These are phyloP conservation scores for Aspergillus sp. DNA, from an alignment of 2,329 filamentous ascomycete genomes.

Conservation along the genomic window DNA sequence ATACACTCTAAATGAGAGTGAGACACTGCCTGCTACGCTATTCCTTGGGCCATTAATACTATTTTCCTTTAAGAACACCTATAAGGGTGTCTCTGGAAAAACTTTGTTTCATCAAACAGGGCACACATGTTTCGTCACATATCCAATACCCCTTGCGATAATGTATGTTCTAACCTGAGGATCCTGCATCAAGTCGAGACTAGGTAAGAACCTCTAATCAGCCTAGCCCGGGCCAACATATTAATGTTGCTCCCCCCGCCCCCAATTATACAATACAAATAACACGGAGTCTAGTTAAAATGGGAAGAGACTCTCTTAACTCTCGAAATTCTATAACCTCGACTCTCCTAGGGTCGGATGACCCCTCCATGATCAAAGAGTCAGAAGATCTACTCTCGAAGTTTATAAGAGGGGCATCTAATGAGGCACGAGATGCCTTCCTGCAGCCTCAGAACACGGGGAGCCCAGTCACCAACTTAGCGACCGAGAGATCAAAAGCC, in stretches of 20 bases:
- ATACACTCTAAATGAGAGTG: neutral
- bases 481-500: neutral
- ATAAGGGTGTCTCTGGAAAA: neutral
- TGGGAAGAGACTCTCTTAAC: neutral
- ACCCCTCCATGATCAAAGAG: slow-evolving; percentile 19
- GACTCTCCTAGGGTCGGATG: slow-evolving; percentile 16
- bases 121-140: neutral
- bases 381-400: slow-evolving; percentile 25
- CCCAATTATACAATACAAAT: neutral
- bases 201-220: neutral
- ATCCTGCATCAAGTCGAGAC: neutral
- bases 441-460: neutral
- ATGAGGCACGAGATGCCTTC: neutral
- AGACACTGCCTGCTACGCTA: neutral
- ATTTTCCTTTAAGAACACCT: neutral
- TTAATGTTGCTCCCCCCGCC: neutral
- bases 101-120: neutral
- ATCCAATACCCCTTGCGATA: neutral
- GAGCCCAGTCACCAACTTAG: neutral
- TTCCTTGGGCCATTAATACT: neutral
- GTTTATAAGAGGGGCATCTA: slow-evolving; percentile 22
- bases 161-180: neutral
- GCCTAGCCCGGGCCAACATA: neutral
- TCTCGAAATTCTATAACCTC: neutral
- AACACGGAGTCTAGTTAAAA: neutral